Conservation (phyloP, 495 filamentous ascomycete species). For the Geoglossum glabrum region DNA sequence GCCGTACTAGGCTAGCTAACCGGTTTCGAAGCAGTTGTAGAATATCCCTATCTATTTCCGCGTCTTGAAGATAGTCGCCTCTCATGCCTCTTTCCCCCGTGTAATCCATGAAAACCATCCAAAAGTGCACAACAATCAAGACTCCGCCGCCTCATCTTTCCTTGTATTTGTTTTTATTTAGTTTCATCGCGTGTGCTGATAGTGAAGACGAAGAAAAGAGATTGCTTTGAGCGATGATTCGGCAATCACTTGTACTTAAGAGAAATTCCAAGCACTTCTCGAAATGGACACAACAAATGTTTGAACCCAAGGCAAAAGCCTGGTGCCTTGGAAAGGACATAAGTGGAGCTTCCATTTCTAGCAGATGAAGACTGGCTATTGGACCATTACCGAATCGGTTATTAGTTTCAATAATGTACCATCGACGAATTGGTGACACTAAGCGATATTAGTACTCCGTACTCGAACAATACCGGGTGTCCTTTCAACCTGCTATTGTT, state of each 20-base stretch:
- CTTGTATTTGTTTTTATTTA: not conserved
- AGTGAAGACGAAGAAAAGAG: not conserved
- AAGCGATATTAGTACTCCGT: no score
- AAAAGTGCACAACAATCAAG: not conserved
- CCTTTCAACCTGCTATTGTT: not conserved
- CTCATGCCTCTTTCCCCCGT: not conserved
- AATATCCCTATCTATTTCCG: not conserved
- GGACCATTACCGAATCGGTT: not conserved
- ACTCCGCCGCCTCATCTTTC: not conserved
- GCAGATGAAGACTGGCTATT: no score
- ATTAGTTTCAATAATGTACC: not conserved
- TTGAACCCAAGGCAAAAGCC: no score
- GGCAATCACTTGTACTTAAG: conserved; percentile 1
- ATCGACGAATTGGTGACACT: not conserved
- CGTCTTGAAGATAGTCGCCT: not conserved
- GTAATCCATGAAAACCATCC: not conserved
- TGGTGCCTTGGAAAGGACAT: no score
- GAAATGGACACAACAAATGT: not conserved
- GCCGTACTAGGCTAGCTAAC: not conserved
- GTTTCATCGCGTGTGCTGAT: conserved; percentile 1
- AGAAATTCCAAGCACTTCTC: not conserved
- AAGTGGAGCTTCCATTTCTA: no score
- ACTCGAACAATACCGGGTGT: not conserved
- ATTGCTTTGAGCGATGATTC: not conserved
- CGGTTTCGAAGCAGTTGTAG: not conserved